phyloP scores from a whole-genome alignment of 345 rosid genomes.

The Erodium maritimum region DNA sequence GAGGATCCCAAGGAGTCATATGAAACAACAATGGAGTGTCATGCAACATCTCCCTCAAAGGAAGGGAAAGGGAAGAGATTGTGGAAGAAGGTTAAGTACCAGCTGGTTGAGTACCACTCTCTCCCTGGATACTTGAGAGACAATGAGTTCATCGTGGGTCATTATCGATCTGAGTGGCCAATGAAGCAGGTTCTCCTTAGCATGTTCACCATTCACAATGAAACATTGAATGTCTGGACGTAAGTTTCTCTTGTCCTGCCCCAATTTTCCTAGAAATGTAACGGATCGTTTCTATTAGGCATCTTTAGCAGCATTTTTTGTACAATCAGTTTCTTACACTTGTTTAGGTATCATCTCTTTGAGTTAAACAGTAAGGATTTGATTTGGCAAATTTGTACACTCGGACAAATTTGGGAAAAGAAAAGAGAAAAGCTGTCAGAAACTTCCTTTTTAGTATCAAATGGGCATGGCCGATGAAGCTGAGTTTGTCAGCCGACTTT shows the following conservation, averaged over 20 bases:
- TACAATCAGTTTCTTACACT: no score
- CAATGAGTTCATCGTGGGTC: constrained; percentile 39
- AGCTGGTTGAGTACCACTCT: constrained; percentile 59
- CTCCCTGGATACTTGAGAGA: constrained; percentile 52
- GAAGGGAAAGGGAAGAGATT: constrained; percentile 51
- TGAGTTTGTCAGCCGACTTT: no score
- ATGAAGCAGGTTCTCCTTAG: constrained; percentile 76
- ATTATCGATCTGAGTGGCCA: constrained; percentile 92
- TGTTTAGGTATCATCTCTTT: no score
- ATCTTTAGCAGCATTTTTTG: background rate
- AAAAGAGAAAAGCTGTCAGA: no score
- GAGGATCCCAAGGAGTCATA: constrained; percentile 18
- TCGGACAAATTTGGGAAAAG: background rate
- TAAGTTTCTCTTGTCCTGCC: constrained; percentile 22
- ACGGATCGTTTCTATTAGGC: no score
- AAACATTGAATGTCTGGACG: constrained; percentile 71
- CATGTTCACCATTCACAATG: constrained; percentile 67
- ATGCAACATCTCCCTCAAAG: constrained; percentile 15
- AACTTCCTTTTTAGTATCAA: no score
- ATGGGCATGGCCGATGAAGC: no score
- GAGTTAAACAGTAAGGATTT: background rate
- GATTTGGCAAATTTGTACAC: background rate
- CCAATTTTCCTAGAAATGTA: background rate
- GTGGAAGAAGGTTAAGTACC: no score
- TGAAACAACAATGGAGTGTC: constrained; percentile 34